These are phyloP conservation scores for Akebia trifoliata DNA, from an alignment of 164 flowering plant species.

Conservation along the genomic window DNA sequence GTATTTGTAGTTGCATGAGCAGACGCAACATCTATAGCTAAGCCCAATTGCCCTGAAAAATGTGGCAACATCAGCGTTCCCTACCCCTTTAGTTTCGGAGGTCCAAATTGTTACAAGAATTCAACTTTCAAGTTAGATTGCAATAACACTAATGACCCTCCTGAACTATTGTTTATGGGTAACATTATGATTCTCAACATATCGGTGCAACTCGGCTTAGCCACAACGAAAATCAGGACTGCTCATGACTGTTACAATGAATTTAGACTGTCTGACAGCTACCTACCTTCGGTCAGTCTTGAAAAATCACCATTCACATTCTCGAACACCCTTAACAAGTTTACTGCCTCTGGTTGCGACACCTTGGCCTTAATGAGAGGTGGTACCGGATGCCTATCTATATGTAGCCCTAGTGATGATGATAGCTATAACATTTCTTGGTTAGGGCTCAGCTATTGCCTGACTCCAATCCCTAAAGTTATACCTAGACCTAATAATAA, in stretches of 20 bases:
- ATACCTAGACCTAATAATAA: no score
- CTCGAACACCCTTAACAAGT: slow-evolving; percentile 13
- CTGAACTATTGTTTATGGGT: not conserved
- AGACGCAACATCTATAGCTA: no score
- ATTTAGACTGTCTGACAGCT: not conserved
- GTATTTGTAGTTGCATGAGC: no score
- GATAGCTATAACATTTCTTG: slow-evolving; percentile 9
- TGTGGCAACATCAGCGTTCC: slow-evolving; percentile 16
- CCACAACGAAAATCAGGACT: not conserved
- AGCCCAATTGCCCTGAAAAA: slow-evolving; percentile 9
- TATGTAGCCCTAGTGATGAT: not conserved
- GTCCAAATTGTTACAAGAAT: not conserved
- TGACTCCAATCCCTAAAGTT: slow-evolving; percentile 12
- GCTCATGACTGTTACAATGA: not conserved
- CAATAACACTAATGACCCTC: not conserved
- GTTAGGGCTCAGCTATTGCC: slow-evolving; percentile 18
- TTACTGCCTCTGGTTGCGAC: slow-evolving; percentile 20
- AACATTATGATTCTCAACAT: not conserved
- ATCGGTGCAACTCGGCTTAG: not conserved
- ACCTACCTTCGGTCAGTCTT: not conserved
- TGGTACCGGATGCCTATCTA: slow-evolving; percentile 11
- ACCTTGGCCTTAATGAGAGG: slow-evolving; percentile 1
- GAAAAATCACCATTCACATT: not conserved
- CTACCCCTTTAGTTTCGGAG: slow-evolving; percentile 15
- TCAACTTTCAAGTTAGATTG: not conserved